These are phyloP conservation scores for Auriculariales sp. DNA, from an alignment of 768 basidiomycete genomes.

Conservation along the genomic window DNA sequence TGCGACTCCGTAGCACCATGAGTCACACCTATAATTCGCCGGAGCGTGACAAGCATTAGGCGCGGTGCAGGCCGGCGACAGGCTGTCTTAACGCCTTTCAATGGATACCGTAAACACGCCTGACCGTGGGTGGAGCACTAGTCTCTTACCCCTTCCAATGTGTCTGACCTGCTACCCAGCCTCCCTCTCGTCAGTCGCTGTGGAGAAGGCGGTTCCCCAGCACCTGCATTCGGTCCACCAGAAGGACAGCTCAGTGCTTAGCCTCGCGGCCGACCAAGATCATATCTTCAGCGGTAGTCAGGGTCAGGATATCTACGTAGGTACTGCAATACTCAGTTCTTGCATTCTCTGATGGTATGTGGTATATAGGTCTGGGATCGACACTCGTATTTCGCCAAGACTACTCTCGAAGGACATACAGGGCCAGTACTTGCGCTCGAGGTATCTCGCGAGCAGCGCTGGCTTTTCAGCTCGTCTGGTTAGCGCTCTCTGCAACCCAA, in stretches of 20 bases:
- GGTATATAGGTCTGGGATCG: constrained; percentile 74
- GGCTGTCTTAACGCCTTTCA: no score
- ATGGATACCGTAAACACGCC: no score
- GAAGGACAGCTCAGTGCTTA: constrained; percentile 52
- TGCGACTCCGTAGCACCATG: no score
- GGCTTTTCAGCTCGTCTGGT: constrained; percentile 89
- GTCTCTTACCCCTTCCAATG: background rate
- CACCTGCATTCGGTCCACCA: constrained; percentile 51
- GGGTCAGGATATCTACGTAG: constrained; percentile 57
- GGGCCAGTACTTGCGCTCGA: constrained; percentile 74
- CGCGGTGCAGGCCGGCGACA: no score
- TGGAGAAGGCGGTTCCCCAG: background rate
- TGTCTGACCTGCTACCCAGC: background rate
- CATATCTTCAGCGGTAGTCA: constrained; percentile 80
- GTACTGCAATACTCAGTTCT: constrained; percentile 9
- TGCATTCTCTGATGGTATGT: constrained; percentile 5
- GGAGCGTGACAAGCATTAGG: no score
- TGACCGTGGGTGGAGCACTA: no score
- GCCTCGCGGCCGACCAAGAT: constrained; percentile 53
- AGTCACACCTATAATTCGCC: no score
- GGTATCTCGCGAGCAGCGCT: constrained; percentile 56
- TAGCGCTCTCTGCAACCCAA: constrained; percentile 9
- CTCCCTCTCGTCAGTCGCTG: constrained; percentile 35
- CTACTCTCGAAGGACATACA: constrained; percentile 63
- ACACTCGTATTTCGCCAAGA: constrained; percentile 47